Evolutionary conservation across 2,329 filamentous ascomycete species (phyloP).

Genomic region (Achaetomium macrosporum): DNA sequence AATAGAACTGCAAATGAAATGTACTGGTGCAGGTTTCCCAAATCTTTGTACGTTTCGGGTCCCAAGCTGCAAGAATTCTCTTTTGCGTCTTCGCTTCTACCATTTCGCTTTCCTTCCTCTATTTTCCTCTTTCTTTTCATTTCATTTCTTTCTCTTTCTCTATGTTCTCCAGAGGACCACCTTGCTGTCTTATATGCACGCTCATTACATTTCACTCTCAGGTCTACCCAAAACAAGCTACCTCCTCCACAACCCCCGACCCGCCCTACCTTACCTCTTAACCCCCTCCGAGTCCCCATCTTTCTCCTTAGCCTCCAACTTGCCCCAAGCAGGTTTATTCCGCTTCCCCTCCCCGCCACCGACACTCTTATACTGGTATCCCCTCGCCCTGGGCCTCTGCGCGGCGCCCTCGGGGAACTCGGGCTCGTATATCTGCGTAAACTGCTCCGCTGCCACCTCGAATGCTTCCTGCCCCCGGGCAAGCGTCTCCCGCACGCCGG

Average conservation of each 20-base stretch:
- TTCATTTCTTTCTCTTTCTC: no score
- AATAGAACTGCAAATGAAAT: no score
- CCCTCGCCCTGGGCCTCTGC: constrained; percentile 69
- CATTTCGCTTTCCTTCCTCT: no score
- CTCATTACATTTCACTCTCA: no score
- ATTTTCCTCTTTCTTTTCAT: no score
- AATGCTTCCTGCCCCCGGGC: constrained; percentile 52
- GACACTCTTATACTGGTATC: constrained; percentile 73
- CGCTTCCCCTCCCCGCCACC: constrained; percentile 63
- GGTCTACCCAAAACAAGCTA: no score
- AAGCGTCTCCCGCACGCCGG: constrained; percentile 61
- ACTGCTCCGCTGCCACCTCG: constrained; percentile 40
- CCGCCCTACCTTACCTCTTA: constrained; percentile 38
- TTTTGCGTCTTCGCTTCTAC: no score
- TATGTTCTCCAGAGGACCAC: no score
- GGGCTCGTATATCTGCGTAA: constrained; percentile 55
- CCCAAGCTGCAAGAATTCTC: no score
- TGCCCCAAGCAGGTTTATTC: constrained; percentile 55
- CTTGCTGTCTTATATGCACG: no score
- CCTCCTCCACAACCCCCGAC: background rate
- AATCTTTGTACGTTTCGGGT: no score
- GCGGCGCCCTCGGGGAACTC: constrained; percentile 70
- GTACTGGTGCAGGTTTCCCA: no score
- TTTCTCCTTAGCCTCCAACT: constrained; percentile 45
- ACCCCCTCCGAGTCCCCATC: constrained; percentile 26